These are phyloP conservation scores for Pilobolus umbonatus DNA, from an alignment of 192 early-diverging fungal genomes.

Conservation along the genomic window DNA sequence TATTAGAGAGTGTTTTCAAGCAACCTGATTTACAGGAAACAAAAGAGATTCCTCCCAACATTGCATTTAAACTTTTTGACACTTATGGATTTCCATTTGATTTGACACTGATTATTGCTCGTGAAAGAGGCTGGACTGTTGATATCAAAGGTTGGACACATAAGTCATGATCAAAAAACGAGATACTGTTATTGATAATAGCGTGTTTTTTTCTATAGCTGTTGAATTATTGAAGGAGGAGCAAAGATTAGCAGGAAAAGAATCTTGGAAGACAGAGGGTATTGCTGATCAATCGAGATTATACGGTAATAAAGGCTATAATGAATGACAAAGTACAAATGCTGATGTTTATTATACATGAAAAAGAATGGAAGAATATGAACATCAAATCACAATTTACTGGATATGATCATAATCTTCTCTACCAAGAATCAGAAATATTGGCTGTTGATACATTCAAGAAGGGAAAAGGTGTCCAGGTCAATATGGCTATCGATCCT, in stretches of 20 bases:
- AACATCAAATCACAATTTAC: slow-evolving; percentile 40
- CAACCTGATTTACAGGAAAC: slow-evolving; percentile 30
- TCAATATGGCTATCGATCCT: slow-evolving; percentile 47
- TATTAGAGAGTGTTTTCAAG: slow-evolving; percentile 42
- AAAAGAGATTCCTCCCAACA: slow-evolving; percentile 37
- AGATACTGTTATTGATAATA: background rate
- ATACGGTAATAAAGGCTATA: slow-evolving; percentile 14
- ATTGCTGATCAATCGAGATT: slow-evolving; percentile 21
- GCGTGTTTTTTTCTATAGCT: slow-evolving; percentile 8
- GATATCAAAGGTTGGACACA: slow-evolving; percentile 35
- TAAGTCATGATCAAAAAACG: background rate
- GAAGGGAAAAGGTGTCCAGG: slow-evolving; percentile 34
- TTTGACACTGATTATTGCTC: slow-evolving; percentile 45
- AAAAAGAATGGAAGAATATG: slow-evolving; percentile 29
- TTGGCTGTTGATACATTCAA: slow-evolving; percentile 27
- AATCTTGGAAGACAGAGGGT: slow-evolving; percentile 41
- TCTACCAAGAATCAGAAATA: slow-evolving; percentile 39
- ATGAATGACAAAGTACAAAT: background rate
- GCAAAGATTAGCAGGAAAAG: slow-evolving; percentile 40
- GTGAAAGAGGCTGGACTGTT: slow-evolving; percentile 53
- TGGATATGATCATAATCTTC: slow-evolving; percentile 42
- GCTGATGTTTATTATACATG: background rate
- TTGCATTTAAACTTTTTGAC: slow-evolving; percentile 53
- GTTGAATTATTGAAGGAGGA: slow-evolving; percentile 41
- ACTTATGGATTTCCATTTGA: slow-evolving; percentile 60